Base-by-base conservation (phyloP, 805 yeast genomes). In the Nakazawaea wickerhamii region DNA sequence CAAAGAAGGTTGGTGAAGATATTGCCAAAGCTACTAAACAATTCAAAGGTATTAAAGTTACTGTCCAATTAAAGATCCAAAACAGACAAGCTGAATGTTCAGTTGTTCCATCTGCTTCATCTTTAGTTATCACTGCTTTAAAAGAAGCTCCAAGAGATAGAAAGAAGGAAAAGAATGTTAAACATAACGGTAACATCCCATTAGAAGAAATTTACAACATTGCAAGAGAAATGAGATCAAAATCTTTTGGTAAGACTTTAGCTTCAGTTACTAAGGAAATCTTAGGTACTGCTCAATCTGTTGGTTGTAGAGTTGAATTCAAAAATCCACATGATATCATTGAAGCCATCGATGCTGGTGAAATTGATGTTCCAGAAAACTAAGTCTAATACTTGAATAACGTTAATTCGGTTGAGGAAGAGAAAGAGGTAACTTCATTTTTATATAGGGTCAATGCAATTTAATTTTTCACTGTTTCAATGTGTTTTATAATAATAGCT, bases 1-100 rank as follows among this genome's bases (percentile, higher is more conserved):
- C 99, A 79, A 93, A 91, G 95, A 91, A 93, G 84, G 96, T 93
- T 68, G 99, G 99, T 90, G 99, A 93, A 77, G 99, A 93, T 71
- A 93, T 93, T 65, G 99, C 99, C 71, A 93, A 93, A 84, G 99
- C 99, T 71, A 91, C 99, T 78, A 84, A 86, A 78, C 81, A 84
- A 69, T 91, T 81, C 95, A 93, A 93, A 79, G 99, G 99, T 81
- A 91, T 93, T 67, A 87, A 91, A 75, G 98, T 93, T 67, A 93
- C 99, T 59, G 98, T 93, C 55, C 95, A 89, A 79, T 82, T 93
- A 73, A 93, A 83, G 73, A 90, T 93, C 68, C 99, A 93, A 81
- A 93, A 93, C 95, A 90, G 99, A 84, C 99, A 93, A 79, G 99
- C 99, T 64, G 77, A 83, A 60, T 95, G 95, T 61, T 88, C 97